These are phyloP conservation scores for Acarospora socialis DNA, from an alignment of 2,329 filamentous ascomycete species.

Conservation along the genomic window DNA sequence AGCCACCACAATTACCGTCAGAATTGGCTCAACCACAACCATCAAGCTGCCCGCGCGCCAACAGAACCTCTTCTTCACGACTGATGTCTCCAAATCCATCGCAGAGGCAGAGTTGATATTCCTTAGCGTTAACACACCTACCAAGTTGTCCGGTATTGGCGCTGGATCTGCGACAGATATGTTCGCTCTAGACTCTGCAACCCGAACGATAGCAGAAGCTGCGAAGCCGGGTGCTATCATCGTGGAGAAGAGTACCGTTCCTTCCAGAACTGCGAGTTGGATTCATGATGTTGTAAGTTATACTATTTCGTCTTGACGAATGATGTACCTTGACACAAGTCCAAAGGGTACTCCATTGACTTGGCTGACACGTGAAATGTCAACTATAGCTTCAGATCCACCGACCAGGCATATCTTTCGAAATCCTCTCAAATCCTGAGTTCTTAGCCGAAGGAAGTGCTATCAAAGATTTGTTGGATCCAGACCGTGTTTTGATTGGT, in stretches of 20 bases:
- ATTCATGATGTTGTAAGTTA: slow-evolving; percentile 50
- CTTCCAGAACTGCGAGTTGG: slow-evolving; percentile 57
- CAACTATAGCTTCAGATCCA: slow-evolving; percentile 30
- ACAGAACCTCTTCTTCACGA: slow-evolving; percentile 64
- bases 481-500: slow-evolving; percentile 64
- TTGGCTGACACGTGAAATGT: too few relatives aligned
- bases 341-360: background rate
- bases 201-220: slow-evolving; percentile 50
- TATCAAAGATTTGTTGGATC: slow-evolving; percentile 53
- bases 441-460: slow-evolving; percentile 69
- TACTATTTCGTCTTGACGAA: background rate
- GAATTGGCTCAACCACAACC: too few relatives aligned
- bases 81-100: slow-evolving; percentile 47
- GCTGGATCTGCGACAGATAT: slow-evolving; percentile 60
- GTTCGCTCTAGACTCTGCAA: slow-evolving; percentile 55
- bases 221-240: slow-evolving; percentile 56
- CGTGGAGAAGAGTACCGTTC: slow-evolving; percentile 71
- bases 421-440: slow-evolving; percentile 69
- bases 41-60: too few relatives aligned
- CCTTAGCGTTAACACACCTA: slow-evolving; percentile 66
- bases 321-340: too few relatives aligned
- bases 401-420: slow-evolving; percentile 52
- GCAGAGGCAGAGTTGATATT: slow-evolving; percentile 58
- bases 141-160: slow-evolving; percentile 55
- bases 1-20: slow-evolving; percentile 18